These are phyloP conservation scores for Fusarium longipes DNA, from an alignment of 2,329 filamentous ascomycete species.

Conservation along the genomic window DNA sequence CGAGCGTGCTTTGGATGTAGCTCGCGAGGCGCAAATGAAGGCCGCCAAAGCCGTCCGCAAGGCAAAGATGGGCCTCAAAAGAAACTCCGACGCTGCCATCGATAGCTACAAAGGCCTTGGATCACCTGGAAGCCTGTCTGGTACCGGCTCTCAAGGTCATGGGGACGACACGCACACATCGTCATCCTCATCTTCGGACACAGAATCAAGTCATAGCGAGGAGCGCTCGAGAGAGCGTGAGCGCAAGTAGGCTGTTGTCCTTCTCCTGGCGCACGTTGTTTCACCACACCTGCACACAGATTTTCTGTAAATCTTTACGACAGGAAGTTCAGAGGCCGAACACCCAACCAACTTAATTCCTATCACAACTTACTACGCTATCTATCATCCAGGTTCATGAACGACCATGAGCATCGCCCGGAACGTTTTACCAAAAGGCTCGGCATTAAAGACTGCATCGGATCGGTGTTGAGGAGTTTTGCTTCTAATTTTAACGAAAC, in stretches of 20 bases:
- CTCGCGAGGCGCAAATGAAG: constrained; percentile 52
- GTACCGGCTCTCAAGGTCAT: constrained; percentile 50
- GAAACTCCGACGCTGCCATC: constrained; percentile 56
- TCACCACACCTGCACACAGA: background rate
- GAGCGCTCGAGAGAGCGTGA: constrained; percentile 44
- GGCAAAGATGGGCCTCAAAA: constrained; percentile 60
- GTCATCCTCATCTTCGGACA: constrained; percentile 54
- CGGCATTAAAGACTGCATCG: constrained; percentile 50
- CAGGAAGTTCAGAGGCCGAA: background rate
- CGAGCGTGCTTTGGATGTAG: constrained; percentile 67
- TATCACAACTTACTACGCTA: constrained; percentile 14
- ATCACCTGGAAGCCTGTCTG: constrained; percentile 57
- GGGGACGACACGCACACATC: constrained; percentile 51
- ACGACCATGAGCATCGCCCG: constrained; percentile 40
- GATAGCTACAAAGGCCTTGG: constrained; percentile 60
- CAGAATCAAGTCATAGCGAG: constrained; percentile 51
- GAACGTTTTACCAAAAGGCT: constrained; percentile 36
- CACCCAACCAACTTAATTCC: constrained; percentile 12
- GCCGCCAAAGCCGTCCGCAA: constrained; percentile 56
- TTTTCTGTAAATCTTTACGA: background rate
- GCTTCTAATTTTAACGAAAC: constrained; percentile 36
- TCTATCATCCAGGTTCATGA: constrained; percentile 37
- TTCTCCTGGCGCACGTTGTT: background rate
- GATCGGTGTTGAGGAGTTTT: constrained; percentile 49
- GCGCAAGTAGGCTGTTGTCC: constrained; percentile 24